Evolutionary conservation across 495 filamentous ascomycete species (phyloP).

Genomic region (Neurospora hispaniola): DNA sequence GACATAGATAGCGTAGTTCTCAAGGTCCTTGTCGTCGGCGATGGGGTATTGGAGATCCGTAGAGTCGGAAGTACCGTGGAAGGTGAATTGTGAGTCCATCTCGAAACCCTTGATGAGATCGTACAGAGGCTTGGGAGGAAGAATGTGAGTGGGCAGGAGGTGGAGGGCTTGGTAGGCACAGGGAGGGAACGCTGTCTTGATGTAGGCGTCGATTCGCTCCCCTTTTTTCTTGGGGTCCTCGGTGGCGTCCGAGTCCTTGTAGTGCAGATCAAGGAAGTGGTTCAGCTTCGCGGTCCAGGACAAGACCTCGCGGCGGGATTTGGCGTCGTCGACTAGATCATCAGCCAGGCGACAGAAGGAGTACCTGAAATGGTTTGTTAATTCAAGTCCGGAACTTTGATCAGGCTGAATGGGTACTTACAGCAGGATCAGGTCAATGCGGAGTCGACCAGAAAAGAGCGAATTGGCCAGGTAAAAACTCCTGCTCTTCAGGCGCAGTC

Average conservation of each 20-base stretch:
- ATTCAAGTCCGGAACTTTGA: neutral
- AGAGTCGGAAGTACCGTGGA: neutral
- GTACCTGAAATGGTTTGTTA: conserved; percentile 34
- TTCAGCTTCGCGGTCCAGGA: conserved; percentile 42
- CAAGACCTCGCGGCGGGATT: conserved; percentile 30
- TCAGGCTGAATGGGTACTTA: conserved; percentile 15
- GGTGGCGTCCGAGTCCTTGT: conserved; percentile 6
- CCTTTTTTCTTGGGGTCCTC: neutral
- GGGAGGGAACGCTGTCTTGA: conserved; percentile 36
- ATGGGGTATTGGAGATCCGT: conserved; percentile 38
- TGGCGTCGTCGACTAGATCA: conserved; percentile 53
- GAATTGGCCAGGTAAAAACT: conserved; percentile 60
- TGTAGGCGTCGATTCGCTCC: conserved; percentile 18
- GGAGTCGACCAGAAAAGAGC: conserved; percentile 49
- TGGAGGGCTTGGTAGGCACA: conserved; percentile 35
- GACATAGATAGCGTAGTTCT: conserved; percentile 47
- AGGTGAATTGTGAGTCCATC: conserved; percentile 45
- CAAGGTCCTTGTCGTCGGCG: conserved; percentile 39
- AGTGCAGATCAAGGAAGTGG: conserved; percentile 36
- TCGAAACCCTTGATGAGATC: conserved; percentile 51
- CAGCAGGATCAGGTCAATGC: conserved; percentile 54
- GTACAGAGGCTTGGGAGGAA: conserved; percentile 44
- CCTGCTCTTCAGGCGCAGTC: conserved; percentile 48
- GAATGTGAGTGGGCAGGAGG: conserved; percentile 41
- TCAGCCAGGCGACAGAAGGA: conserved; percentile 63